These are phyloP conservation scores for Backusella liffmaniae DNA, from an alignment of 192 early-diverging fungal genomes.

Conservation along the genomic window DNA sequence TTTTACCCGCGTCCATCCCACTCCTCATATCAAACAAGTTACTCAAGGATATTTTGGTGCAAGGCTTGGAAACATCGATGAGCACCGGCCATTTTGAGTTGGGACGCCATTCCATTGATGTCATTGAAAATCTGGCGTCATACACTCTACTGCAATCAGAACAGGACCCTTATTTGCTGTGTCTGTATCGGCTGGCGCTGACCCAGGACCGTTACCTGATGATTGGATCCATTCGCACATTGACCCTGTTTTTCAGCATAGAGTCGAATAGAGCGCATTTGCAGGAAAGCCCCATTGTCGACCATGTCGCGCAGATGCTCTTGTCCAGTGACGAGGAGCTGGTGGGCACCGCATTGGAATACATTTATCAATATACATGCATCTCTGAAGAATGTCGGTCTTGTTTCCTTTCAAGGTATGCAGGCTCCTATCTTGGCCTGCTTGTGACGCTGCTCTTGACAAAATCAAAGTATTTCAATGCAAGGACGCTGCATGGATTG, in stretches of 20 bases:
- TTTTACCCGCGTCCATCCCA: constrained; percentile 52
- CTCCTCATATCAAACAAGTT: constrained; percentile 40
- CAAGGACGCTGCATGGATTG: neutral
- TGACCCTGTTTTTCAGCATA: constrained; percentile 53
- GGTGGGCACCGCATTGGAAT: constrained; percentile 60
- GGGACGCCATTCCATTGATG: constrained; percentile 58
- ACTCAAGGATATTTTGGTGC: constrained; percentile 56
- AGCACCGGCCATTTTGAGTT: constrained; percentile 49
- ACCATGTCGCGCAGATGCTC: constrained; percentile 55
- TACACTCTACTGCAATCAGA: constrained; percentile 36
- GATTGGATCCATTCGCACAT: constrained; percentile 48
- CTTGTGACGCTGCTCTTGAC: neutral
- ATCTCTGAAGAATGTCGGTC: neutral
- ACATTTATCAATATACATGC: constrained; percentile 48
- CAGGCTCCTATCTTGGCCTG: constrained; percentile 1
- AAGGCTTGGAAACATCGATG: constrained; percentile 55
- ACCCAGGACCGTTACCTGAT: constrained; percentile 57
- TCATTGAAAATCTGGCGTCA: constrained; percentile 58
- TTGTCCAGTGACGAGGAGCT: constrained; percentile 58
- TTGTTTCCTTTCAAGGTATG: neutral
- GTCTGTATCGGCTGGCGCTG: constrained; percentile 35
- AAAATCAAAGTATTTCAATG: constrained; percentile 17
- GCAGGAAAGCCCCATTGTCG: constrained; percentile 30
- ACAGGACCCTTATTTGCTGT: neutral
- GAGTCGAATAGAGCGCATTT: constrained; percentile 28